These are phyloP conservation scores for Boletus semigastroideus DNA, from an alignment of 1,284 basidiomycete genomes.

Conservation along the genomic window DNA sequence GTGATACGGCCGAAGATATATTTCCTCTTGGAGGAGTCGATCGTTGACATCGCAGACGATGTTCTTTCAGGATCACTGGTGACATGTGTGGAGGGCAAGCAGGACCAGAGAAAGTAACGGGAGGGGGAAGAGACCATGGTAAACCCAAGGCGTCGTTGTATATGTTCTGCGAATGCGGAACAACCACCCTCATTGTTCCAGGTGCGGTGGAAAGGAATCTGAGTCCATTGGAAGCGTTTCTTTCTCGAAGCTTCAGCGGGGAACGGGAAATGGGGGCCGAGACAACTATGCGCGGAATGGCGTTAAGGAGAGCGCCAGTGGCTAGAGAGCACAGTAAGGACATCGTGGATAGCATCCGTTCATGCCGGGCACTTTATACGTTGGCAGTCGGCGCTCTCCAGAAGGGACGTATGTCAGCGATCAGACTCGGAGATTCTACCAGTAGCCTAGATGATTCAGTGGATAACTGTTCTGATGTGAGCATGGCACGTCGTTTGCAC, in stretches of 20 bases:
- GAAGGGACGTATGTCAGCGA: background rate
- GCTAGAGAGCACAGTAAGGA: slow-evolving; percentile 8
- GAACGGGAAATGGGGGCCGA: slow-evolving; percentile 12
- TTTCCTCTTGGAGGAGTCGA: background rate
- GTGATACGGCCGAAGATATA: slow-evolving; percentile 11
- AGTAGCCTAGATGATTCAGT: background rate
- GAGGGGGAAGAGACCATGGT: slow-evolving; percentile 38
- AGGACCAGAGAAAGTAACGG: slow-evolving; percentile 47
- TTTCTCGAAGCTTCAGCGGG: slow-evolving; percentile 13
- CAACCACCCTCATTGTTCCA: background rate
- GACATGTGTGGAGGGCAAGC: slow-evolving; percentile 38
- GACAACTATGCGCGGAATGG: slow-evolving; percentile 5
- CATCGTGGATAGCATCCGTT: slow-evolving; percentile 14
- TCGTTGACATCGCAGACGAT: slow-evolving; percentile 16
- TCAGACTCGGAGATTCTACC: background rate
- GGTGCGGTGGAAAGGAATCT: background rate
- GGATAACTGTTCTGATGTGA: background rate
- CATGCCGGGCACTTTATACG: slow-evolving; percentile 20
- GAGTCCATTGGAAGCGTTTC: slow-evolving; percentile 3
- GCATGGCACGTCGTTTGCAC: no score
- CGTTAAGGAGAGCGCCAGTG: slow-evolving; percentile 6
- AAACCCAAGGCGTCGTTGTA: slow-evolving; percentile 7
- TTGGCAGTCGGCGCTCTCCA: background rate
- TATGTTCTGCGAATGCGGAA: background rate
- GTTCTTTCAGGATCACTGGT: slow-evolving; percentile 17